Evolutionary conservation across 192 early-diverging fungal genomes (phyloP), one percentile per base, ranked within the genome.

Genomic region (Mortierella claussenii): DNA sequence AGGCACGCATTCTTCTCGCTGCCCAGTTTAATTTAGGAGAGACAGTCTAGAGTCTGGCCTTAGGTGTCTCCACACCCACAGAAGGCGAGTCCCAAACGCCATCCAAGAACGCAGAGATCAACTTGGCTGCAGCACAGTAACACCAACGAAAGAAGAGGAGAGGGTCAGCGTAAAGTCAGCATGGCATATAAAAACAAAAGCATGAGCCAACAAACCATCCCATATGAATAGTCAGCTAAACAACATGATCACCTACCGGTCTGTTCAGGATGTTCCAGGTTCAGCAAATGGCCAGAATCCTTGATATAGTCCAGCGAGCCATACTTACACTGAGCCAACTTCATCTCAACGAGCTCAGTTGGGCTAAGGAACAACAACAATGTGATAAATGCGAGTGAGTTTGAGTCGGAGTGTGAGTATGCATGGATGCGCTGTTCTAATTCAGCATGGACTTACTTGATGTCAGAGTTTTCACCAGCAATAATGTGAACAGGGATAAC

Each of bases 401-500:
- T n/a, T n/a, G n/a, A n/a, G n/a, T n/a, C n/a, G n/a, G n/a, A n/a
- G n/a, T n/a, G n/a, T n/a, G 33, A 33, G 13, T 36, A 37, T 7
- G 31, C 31, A 55, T 17, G 1, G 15, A 18, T 20, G 18, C 18
- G 11, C 3, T 13, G 9, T 60, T 11, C 10, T 5, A 28, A 36
- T 54, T 7, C 36, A n/a, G n/a, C n/a, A n/a, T n/a, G 2, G 12
- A 18, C 82, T 65, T 81, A 83, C 85, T 78, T 79, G 34, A 54
- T 69, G 4, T 65, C 40, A 0, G 85, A 83, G 0, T 32, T 28
- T 42, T 67, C 51, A 24, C 74, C 85, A 51, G 50, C 55, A 12
- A 86, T 36, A 32, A 83, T 69, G 17, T 80, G 79, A 18, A 81
- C 49, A 21, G 85, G 85, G 37, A 81, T 68, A 13, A 47, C n/a